Evolutionary conservation across 2,329 filamentous ascomycete species (phyloP), one percentile per base, ranked within the genome.

Genomic region (Aspergillus aculeatus): DNA sequence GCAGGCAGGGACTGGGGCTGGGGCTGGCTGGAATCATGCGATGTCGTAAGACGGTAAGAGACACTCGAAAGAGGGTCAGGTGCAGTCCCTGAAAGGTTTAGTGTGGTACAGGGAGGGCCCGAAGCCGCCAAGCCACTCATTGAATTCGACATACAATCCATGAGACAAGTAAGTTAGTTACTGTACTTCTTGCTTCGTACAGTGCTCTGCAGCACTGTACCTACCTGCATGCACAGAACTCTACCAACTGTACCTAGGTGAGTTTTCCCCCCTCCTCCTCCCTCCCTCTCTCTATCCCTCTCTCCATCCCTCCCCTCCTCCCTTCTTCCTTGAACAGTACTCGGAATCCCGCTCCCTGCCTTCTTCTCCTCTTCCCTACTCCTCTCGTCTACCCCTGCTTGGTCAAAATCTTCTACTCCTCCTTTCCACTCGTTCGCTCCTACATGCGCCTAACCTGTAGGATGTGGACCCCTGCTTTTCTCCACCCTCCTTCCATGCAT

Each of bases 21-120:
- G 26, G 32, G 44, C 29, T 31, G 35, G 47, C 32, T 51, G 54
- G 29, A 47, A 61, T 63, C 61, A 61, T 63, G 59, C 59, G 59
- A 61, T 61, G 55, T 54, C 55, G 59, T 58, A 56, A 60, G 50
- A 41, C 10, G 14, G 35, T 5, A 12, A 44, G 38, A 44, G 38
- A 44, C 24, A 24, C 26, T 29, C 7, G 48, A n/a, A 35, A 35
- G 9, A 24, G 38, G 54, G 60, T 62, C 60, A 62, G 54, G 58
- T 62, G 60, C 51, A 29, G 48, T 50, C 29, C 48, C 14, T 44
- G 38, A 44, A 44, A 12, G 38, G 38, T 44, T 44, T 44, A 44
- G 38, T 44, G 38, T 44, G 7, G 38, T 12, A 19, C 48, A 50
- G 23, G 16, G 21, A n/a, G 29, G n/a, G 24, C 23, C 48, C 23